Evolutionary conservation across 495 filamentous ascomycete genomes (phyloP).

Genomic region (Pseudoneurospora amorphoporcata): DNA sequence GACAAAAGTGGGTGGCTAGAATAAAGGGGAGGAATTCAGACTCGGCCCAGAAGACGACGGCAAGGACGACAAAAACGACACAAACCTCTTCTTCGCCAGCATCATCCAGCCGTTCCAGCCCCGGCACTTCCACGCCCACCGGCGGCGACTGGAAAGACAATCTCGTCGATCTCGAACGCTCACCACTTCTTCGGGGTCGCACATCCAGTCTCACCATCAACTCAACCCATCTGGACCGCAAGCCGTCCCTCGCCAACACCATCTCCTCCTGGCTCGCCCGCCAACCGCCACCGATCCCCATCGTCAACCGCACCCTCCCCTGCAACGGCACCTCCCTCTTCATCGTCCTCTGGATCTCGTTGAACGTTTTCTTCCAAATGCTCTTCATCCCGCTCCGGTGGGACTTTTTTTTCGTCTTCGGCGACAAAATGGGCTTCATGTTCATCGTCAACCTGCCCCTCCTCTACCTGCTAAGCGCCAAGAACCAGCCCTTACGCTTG

Average conservation of each 20-base stretch:
- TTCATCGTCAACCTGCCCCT: slow-evolving; percentile 45
- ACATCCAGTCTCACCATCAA: background rate
- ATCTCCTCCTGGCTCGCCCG: slow-evolving; percentile 33
- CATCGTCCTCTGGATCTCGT: slow-evolving; percentile 35
- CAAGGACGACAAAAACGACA: background rate
- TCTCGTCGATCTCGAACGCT: background rate
- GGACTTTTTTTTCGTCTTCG: slow-evolving; percentile 42
- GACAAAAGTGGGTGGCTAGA: slow-evolving; percentile 8
- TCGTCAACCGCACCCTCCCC: slow-evolving; percentile 44
- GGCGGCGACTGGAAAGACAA: background rate
- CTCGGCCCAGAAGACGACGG: background rate
- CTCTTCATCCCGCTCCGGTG: slow-evolving; percentile 35
- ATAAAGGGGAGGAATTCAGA: background rate
- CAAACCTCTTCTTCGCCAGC: slow-evolving; percentile 7
- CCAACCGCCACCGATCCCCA: slow-evolving; percentile 43
- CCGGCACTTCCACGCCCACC: slow-evolving; percentile 1
- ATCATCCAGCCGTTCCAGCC: slow-evolving; percentile 1
- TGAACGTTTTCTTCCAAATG: slow-evolving; percentile 48
- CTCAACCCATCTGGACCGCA: background rate
- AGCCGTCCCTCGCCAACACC: background rate
- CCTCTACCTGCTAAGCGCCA: slow-evolving; percentile 51
- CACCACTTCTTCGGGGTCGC: background rate
- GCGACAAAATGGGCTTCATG: slow-evolving; percentile 46
- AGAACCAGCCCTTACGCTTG: slow-evolving; percentile 49
- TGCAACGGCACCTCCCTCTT: slow-evolving; percentile 43